phyloP scores from a whole-genome alignment of 306 rosid species.

The Trifolium subterraneum region DNA sequence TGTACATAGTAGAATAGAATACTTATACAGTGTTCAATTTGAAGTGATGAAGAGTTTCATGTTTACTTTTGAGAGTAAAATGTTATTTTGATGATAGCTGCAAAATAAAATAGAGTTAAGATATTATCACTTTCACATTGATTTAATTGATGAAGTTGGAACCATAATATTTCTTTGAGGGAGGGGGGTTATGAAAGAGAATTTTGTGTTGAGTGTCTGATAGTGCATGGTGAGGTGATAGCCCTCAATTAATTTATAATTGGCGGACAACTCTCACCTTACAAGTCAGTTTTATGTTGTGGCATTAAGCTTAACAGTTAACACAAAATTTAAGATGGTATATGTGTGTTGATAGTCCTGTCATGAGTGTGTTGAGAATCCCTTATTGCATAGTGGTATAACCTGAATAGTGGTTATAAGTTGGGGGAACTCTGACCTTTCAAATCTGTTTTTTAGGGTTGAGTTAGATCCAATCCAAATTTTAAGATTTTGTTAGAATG shows the following conservation, averaged over 20 bases:
- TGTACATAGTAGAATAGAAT: background rate
- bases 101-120: conserved; percentile 17
- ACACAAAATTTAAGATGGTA: background rate
- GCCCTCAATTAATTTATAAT: background rate
- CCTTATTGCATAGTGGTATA: background rate
- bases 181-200: conserved; percentile 9
- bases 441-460: background rate
- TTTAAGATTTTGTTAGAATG: conserved; percentile 2
- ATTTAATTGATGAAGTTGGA: conserved; percentile 12
- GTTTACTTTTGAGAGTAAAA: conserved; percentile 18
- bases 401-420: background rate
- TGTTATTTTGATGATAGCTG: background rate
- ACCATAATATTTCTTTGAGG: background rate
- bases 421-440: background rate
- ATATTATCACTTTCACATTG: conserved; percentile 7
- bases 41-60: background rate
- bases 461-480: background rate
- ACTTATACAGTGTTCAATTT: conserved; percentile 3
- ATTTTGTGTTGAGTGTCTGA: background rate
- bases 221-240: background rate
- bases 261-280: background rate
- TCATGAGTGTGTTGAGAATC: conserved; percentile 1
- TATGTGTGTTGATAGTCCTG: background rate
- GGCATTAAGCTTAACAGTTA: background rate
- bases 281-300: background rate